phyloP scores from a whole-genome alignment of 2,329 filamentous ascomycete species.

The Pseudogymnoascus verrucosus region DNA sequence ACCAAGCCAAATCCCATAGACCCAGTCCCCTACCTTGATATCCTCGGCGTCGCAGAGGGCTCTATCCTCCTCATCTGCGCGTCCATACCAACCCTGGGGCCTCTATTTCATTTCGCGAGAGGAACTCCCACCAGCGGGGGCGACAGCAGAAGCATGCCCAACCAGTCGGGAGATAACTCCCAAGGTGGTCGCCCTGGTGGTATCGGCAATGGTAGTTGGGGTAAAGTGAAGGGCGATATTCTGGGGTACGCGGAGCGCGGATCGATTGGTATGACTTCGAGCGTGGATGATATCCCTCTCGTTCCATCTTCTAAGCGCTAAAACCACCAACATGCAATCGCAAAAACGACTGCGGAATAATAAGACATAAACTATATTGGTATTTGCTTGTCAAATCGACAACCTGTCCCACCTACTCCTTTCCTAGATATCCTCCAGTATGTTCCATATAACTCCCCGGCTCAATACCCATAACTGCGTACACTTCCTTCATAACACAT shows the following conservation, averaged over 20 bases:
- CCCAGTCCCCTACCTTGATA: slow-evolving; percentile 23
- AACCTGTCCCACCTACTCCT: neutral
- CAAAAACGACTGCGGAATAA: neutral
- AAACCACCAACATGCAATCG: neutral
- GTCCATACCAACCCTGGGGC: slow-evolving; percentile 9
- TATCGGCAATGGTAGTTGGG: slow-evolving; percentile 6
- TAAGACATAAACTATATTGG: neutral
- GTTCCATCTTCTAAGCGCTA: slow-evolving; percentile 9
- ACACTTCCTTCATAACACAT: neutral
- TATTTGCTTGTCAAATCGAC: neutral
- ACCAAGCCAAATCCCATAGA: slow-evolving; percentile 14
- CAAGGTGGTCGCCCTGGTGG: neutral
- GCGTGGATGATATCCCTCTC: slow-evolving; percentile 13
- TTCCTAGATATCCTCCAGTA: neutral
- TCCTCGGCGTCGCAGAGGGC: slow-evolving; percentile 22
- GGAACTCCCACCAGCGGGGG: slow-evolving; percentile 1
- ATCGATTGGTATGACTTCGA: slow-evolving; percentile 9
- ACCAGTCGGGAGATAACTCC: slow-evolving; percentile 1
- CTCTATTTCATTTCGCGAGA: slow-evolving; percentile 11
- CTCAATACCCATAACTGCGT: neutral
- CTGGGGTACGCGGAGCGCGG: slow-evolving; percentile 8
- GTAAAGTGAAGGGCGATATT: slow-evolving; percentile 9
- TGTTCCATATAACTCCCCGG: neutral
- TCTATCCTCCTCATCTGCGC: slow-evolving; percentile 8
- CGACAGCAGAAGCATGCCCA: neutral